phyloP scores from a whole-genome alignment of 768 basidiomycete species.

The Tylopilus rubrobrunneus region DNA sequence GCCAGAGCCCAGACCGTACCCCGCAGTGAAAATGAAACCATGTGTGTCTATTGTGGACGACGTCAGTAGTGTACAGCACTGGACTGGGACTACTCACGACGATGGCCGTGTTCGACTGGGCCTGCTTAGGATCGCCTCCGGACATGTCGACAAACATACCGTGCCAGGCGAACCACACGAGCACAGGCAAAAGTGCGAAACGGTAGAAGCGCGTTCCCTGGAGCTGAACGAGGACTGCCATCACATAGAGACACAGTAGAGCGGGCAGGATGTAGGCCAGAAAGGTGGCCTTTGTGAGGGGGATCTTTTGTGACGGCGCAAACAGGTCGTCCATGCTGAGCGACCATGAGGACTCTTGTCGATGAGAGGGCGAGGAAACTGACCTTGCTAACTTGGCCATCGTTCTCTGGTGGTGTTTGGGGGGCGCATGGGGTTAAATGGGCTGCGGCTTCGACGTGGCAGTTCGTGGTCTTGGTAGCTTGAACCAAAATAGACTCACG shows the following conservation, averaged over 20 bases:
- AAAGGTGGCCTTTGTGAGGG: constrained; percentile 22
- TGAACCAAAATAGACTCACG: no score
- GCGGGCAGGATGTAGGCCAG: constrained; percentile 38
- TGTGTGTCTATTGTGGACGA: constrained; percentile 6
- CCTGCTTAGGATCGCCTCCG: constrained; percentile 14
- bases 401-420: no score
- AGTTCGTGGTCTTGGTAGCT: no score
- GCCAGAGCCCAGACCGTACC: constrained; percentile 14
- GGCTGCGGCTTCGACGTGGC: no score
- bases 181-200: constrained; percentile 45
- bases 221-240: constrained; percentile 50
- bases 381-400: neutral
- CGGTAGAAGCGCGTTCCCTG: constrained; percentile 39
- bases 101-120: constrained; percentile 10
- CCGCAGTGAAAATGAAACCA: constrained; percentile 15
- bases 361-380: neutral
- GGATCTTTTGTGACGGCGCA: constrained; percentile 3
- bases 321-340: neutral
- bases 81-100: constrained; percentile 12
- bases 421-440: neutral
- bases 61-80: neutral
- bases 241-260: constrained; percentile 42
- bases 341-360: neutral
- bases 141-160: constrained; percentile 27
- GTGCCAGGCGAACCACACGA: constrained; percentile 42